These are phyloP conservation scores for Apophysomyces variabilis DNA, from an alignment of 371 early-diverging fungal species.

Conservation along the genomic window DNA sequence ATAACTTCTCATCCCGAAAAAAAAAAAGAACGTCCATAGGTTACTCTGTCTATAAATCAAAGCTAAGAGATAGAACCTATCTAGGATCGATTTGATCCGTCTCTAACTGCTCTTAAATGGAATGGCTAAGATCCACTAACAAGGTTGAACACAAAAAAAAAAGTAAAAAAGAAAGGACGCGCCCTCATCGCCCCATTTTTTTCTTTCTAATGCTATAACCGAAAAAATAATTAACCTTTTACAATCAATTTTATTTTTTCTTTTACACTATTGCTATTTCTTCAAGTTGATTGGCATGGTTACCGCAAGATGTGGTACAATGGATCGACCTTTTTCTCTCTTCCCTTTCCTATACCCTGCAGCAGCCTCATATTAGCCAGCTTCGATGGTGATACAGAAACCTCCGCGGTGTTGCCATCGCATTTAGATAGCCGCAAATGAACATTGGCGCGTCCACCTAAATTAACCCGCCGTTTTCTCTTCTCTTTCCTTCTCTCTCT, in stretches of 20 bases:
- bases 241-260: background rate
- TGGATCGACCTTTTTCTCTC: background rate
- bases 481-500: background rate
- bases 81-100: background rate
- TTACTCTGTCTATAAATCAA: background rate
- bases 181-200: conserved; percentile 12
- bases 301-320: conserved; percentile 1
- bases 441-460: conserved; percentile 4
- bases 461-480: background rate
- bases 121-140: background rate
- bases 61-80: background rate
- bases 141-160: conserved; percentile 7
- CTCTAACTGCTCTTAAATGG: conserved; percentile 1
- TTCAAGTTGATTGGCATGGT: background rate
- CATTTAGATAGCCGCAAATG: conserved; percentile 10
- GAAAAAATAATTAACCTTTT: conserved; percentile 3
- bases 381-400: conserved; percentile 8
- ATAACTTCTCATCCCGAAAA: background rate
- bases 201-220: background rate
- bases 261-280: background rate
- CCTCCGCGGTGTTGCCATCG: conserved; percentile 2
- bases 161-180: background rate
- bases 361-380: conserved; percentile 4
- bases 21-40: background rate
- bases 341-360: background rate